These are phyloP conservation scores for Liriodendron chinense DNA, from an alignment of 164 flowering plant genomes.

Conservation along the genomic window DNA sequence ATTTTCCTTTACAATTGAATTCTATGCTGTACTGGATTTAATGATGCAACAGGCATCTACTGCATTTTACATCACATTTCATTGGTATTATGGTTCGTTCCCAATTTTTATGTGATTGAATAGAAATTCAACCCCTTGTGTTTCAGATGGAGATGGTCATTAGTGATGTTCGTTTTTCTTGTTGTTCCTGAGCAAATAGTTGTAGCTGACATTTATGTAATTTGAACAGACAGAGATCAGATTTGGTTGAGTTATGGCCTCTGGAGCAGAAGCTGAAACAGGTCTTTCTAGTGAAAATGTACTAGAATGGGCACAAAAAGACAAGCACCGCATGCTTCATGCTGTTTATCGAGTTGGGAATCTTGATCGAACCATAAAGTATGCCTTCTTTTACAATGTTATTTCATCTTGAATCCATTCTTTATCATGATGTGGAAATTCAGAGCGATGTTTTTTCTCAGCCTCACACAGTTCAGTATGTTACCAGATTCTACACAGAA, in stretches of 20 bases:
- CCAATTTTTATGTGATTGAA: too few species aligned
- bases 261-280: conserved; percentile 25
- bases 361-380: conserved; percentile 79
- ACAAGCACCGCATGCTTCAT: conserved; percentile 70
- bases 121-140: too few species aligned
- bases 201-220: background rate
- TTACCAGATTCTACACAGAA: conserved; percentile 82
- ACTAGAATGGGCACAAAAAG: conserved; percentile 73
- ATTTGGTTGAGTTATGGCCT: conserved; percentile 28
- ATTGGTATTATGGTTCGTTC: too few species aligned
- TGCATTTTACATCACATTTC: too few species aligned
- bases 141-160: too few species aligned
- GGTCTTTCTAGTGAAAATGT: conserved; percentile 34
- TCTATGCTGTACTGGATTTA: too few species aligned
- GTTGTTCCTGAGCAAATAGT: background rate
- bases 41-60: too few species aligned
- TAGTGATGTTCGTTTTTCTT: background rate
- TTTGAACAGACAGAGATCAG: background rate
- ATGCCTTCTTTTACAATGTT: conserved; percentile 8
- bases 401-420: background rate
- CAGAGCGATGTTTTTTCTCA: background rate
- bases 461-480: background rate
- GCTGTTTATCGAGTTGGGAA: conserved; percentile 86
- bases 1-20: too few species aligned
- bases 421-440: background rate